These are phyloP conservation scores for Aspergillus sp. DNA, from an alignment of 2,329 filamentous ascomycete species.

Conservation along the genomic window DNA sequence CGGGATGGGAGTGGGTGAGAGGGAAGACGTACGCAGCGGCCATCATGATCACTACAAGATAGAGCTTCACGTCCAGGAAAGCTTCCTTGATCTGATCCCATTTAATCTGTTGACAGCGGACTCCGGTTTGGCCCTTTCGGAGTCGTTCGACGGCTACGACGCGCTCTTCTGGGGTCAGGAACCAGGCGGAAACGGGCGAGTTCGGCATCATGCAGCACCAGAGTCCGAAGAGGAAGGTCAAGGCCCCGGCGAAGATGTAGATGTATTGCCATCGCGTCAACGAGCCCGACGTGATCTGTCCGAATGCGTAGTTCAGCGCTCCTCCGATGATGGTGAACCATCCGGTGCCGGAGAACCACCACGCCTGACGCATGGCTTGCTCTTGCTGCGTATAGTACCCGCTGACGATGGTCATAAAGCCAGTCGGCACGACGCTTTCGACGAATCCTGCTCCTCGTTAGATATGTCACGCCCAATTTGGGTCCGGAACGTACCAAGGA, in stretches of 20 bases:
- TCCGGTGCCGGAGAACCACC: conserved; percentile 62
- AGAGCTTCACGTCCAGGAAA: conserved; percentile 60
- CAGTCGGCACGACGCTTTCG: conserved; percentile 65
- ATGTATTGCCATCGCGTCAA: conserved; percentile 69
- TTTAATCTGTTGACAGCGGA: conserved; percentile 63
- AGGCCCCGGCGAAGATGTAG: conserved; percentile 62
- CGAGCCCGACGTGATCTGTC: conserved; percentile 56
- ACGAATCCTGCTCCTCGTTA: conserved; percentile 47
- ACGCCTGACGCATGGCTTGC: conserved; percentile 63
- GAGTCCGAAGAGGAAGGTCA: conserved; percentile 65
- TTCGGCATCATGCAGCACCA: conserved; percentile 66
- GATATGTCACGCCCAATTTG: neutral
- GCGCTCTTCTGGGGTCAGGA: conserved; percentile 62
- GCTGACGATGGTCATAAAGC: conserved; percentile 64
- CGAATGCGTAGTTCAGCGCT: conserved; percentile 66
- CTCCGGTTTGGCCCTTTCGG: conserved; percentile 62
- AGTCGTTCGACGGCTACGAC: conserved; percentile 65
- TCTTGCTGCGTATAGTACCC: conserved; percentile 66
- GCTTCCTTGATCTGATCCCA: conserved; percentile 58
- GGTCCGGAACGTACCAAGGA: conserved; percentile 42
- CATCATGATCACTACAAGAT: conserved; percentile 67
- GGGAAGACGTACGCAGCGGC: conserved; percentile 52
- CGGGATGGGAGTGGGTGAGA: neutral
- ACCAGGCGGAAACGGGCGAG: conserved; percentile 68
- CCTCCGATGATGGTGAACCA: conserved; percentile 64